Conservation (phyloP, 768 basidiomycete species). For the Auriscalpium orientale region DNA sequence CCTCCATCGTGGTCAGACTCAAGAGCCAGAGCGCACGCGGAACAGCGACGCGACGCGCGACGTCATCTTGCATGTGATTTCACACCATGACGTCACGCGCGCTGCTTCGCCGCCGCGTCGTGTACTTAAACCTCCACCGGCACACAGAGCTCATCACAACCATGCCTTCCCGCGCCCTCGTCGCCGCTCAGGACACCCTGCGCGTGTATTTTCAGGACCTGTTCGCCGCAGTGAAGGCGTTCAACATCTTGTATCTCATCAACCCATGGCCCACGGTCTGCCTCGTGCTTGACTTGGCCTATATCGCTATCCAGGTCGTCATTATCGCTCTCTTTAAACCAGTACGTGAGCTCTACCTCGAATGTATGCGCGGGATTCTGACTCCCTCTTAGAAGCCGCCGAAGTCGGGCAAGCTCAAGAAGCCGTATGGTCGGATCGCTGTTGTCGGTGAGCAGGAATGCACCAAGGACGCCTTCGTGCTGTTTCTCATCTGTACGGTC, state of each 20-base stretch:
- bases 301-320: slow-evolving; percentile 29
- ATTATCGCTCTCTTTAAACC: slow-evolving; percentile 37
- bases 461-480: neutral
- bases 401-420: slow-evolving; percentile 17
- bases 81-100: slow-evolving; percentile 1
- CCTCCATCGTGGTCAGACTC: neutral
- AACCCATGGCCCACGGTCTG: slow-evolving; percentile 2
- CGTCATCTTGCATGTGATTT: neutral
- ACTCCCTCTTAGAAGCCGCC: slow-evolving; percentile 9
- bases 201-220: neutral
- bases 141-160: no score
- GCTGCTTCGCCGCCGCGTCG: neutral
- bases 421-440: slow-evolving; percentile 37
- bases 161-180: neutral
- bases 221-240: neutral
- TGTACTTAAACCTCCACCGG: no score
- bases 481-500: neutral
- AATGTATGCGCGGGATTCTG: neutral
- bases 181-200: neutral
- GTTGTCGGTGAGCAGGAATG: neutral
- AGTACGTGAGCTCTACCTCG: slow-evolving; percentile 7
- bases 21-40: neutral
- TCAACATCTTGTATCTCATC: neutral
- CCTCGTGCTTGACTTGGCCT: slow-evolving; percentile 19
- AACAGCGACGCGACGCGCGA: neutral